Conservation (phyloP, 768 basidiomycete species). For the Strobilomyces dryophilus region DNA sequence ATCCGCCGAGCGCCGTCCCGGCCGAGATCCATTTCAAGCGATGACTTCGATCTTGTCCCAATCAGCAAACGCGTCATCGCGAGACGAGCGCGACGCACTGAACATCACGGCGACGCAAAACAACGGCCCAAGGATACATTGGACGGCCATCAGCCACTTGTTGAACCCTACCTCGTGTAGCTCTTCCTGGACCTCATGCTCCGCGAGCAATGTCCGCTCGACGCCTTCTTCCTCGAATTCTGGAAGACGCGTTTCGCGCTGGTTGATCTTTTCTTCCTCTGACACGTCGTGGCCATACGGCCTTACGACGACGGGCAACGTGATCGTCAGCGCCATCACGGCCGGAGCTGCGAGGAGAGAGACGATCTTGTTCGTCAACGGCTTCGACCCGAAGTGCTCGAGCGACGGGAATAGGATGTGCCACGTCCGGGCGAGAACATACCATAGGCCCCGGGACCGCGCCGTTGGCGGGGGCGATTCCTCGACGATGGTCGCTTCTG, state of each 20-base stretch:
- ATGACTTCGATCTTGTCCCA: slow-evolving; percentile 28
- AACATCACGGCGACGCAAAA: slow-evolving; percentile 77
- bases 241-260: slow-evolving; percentile 44
- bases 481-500: slow-evolving; percentile 43
- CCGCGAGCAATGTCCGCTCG: slow-evolving; percentile 65
- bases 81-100: slow-evolving; percentile 44
- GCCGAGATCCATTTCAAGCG: slow-evolving; percentile 50
- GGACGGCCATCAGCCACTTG: slow-evolving; percentile 81
- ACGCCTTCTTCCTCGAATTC: slow-evolving; percentile 77
- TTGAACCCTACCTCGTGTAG: slow-evolving; percentile 62
- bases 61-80: not conserved
- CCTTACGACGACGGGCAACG: slow-evolving; percentile 83
- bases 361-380: slow-evolving; percentile 64
- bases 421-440: slow-evolving; percentile 38
- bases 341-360: slow-evolving; percentile 83
- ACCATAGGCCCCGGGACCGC: slow-evolving; percentile 34
- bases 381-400: slow-evolving; percentile 67
- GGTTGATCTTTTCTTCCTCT: slow-evolving; percentile 27
- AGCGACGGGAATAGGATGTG: slow-evolving; percentile 85
- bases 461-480: slow-evolving; percentile 38
- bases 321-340: slow-evolving; percentile 79
- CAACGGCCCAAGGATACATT: slow-evolving; percentile 79
- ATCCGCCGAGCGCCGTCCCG: slow-evolving; percentile 51
- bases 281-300: slow-evolving; percentile 36
- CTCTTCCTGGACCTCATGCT: slow-evolving; percentile 68